A percentile compares a stretch with the other conserved stretches of the same genome.
Evolutionary conservation across 768 basidiomycete genomes (phyloP).

Genomic region (Pleurotus tuber-regium): DNA sequence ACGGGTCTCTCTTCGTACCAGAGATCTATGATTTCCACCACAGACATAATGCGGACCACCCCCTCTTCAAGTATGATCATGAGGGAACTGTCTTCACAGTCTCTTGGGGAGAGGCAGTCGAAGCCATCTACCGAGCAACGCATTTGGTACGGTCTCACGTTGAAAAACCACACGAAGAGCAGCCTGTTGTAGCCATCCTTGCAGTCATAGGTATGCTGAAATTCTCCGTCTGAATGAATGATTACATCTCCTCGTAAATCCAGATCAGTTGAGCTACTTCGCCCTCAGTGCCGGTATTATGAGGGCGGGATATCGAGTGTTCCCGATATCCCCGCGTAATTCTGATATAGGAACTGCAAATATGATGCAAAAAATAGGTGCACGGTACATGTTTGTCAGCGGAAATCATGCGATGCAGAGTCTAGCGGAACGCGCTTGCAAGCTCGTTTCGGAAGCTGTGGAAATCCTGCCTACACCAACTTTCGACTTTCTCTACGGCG

Average conservation of each 20-base stretch:
- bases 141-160: constrained; percentile 5
- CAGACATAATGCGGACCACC: constrained; percentile 21
- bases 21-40: constrained; percentile 27
- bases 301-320: constrained; percentile 34
- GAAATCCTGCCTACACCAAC: constrained; percentile 7
- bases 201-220: constrained; percentile 23
- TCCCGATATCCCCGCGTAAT: constrained; percentile 42
- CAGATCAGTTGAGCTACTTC: constrained; percentile 34
- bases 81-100: constrained; percentile 12
- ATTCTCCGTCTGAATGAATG: not conserved
- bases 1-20: constrained; percentile 14
- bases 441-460: not conserved
- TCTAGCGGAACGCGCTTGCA: constrained; percentile 15
- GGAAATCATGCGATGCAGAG: constrained; percentile 18
- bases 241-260: not conserved
- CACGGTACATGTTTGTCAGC: constrained; percentile 24
- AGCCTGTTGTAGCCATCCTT: constrained; percentile 28
- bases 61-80: constrained; percentile 25
- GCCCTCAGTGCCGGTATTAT: constrained; percentile 32
- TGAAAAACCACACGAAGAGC: not conserved
- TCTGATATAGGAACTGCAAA: constrained; percentile 45
- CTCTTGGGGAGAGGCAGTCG: constrained; percentile 16
- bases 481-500: constrained; percentile 13
- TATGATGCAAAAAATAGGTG: constrained; percentile 29
- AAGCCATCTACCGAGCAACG: constrained; percentile 18